Evolutionary conservation across 2,329 filamentous ascomycete genomes (phyloP), one percentile per base, ranked within the genome.

Genomic region (Penicillium verrucosum): DNA sequence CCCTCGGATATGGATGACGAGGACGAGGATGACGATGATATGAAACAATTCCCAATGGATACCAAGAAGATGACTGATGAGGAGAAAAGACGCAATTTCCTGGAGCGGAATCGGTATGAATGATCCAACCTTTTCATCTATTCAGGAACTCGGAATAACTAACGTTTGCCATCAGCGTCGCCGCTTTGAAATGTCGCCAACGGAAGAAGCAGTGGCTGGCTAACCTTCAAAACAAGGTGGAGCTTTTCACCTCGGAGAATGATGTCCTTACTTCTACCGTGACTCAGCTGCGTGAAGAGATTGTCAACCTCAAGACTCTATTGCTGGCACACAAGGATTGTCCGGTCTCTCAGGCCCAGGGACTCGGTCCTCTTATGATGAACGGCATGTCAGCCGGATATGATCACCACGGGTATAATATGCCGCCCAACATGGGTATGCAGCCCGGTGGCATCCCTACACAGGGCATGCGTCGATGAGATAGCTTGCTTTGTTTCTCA

Each of bases 121-220:
- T 50, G 25, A 23, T 40, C 5, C 30, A 6, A 47, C 29, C 25
- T 21, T 3, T 18, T 18, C 18, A 3, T 8, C 16, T 54, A 43
- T 43, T 49, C 23, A 23, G n/a, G 25, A n/a, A 18, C 16, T 14
- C 43, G 30, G n/a, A 5, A 47, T 52, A 45, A 45, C 71, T 77
- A 62, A 76, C 57, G 32, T 40, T 30, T 21, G 7, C 54, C 7
- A 30, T 21, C 25, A 97, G 94, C 71, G 92, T 99, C 63, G 94
- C 94, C 60, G 94, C 94, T 3, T 81, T 99, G 58, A 99, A 99
- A 72, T 99, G 94, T 75, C 89, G 94, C 59, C 94, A 99, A 75
- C 86, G 94, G 21, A 99, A 99, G 82, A 99, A 99, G 82, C 94
- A 97, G 73, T 99, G 94, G 94, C 84, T 97, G 56, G 89, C 90